Conservation (phyloP, 345 rosid genomes). For the Brassica nigra region DNA sequence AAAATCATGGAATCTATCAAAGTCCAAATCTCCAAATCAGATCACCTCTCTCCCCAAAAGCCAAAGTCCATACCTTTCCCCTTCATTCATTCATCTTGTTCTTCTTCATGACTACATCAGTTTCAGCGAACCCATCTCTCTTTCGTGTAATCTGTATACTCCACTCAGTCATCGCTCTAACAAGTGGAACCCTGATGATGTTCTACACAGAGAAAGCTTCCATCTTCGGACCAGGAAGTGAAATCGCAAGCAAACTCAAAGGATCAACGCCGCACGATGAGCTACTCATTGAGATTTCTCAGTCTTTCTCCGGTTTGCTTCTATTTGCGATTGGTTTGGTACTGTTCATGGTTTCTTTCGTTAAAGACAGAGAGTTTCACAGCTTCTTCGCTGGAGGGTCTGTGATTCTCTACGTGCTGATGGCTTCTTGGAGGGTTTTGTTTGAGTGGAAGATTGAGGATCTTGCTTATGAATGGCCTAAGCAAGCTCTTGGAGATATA, state of each 20-base stretch:
- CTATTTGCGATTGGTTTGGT: slow-evolving; percentile 71
- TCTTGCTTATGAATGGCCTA: slow-evolving; percentile 72
- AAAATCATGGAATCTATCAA: slow-evolving; percentile 42
- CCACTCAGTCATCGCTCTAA: slow-evolving; percentile 69
- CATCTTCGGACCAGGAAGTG: slow-evolving; percentile 62
- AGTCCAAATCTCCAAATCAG: slow-evolving; percentile 41
- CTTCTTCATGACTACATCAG: slow-evolving; percentile 19
- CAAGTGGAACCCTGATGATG: slow-evolving; percentile 79
- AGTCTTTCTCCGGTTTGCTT: slow-evolving; percentile 92
- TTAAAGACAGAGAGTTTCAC: slow-evolving; percentile 77
- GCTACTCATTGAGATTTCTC: slow-evolving; percentile 77
- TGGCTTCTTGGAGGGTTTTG: slow-evolving; percentile 76
- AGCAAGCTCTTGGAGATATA: slow-evolving; percentile 72
- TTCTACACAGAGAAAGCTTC: slow-evolving; percentile 69
- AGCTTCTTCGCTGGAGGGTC: slow-evolving; percentile 90
- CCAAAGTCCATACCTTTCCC: slow-evolving; percentile 34
- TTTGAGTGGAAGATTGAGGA: slow-evolving; percentile 72
- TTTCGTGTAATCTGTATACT: slow-evolving; percentile 56
- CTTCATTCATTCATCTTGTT: not conserved
- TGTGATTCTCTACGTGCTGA: slow-evolving; percentile 61
- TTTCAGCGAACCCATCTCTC: slow-evolving; percentile 39
- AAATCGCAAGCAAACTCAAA: slow-evolving; percentile 60
- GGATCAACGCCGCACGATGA: slow-evolving; percentile 96
- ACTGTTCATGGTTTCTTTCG: slow-evolving; percentile 86
- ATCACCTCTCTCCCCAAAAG: slow-evolving; percentile 31